Evolutionary conservation across 495 filamentous ascomycete genomes (phyloP).

Genomic region (Oleoguttula mirabilis): DNA sequence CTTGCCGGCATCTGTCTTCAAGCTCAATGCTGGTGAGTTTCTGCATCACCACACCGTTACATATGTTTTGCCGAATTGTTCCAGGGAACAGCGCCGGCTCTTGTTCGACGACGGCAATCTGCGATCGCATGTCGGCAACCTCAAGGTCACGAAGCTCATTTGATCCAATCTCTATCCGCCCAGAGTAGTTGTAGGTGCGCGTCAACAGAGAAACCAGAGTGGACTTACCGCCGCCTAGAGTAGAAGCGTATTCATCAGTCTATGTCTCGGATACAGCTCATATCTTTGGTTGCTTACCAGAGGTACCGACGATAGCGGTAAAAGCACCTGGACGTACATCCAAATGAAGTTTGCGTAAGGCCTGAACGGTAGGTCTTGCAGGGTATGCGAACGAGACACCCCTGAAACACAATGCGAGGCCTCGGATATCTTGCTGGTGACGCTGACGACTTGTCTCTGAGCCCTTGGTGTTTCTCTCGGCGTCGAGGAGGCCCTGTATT

Average conservation of each 20-base stretch:
- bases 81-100: conserved; percentile 94
- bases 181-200: conserved; percentile 74
- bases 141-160: conserved; percentile 76
- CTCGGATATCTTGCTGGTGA: conserved; percentile 23
- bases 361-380: conserved; percentile 13
- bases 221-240: conserved; percentile 90
- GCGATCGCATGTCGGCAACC: conserved; percentile 72
- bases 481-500: conserved; percentile 40
- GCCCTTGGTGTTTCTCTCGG: too few relatives aligned
- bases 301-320: conserved; percentile 40
- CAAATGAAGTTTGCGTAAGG: conserved; percentile 18
- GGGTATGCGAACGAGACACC: conserved; percentile 25
- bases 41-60: conserved; percentile 48
- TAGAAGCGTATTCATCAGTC: too few relatives aligned
- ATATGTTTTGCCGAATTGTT: conserved; percentile 86
- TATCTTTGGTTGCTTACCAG: too few relatives aligned
- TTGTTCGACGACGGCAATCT: conserved; percentile 87
- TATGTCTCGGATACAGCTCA: too few relatives aligned
- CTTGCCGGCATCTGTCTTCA: conserved; percentile 60
- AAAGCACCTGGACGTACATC: conserved; percentile 12
- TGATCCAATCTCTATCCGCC: conserved; percentile 67
- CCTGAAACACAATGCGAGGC: conserved; percentile 10
- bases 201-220: conserved; percentile 81
- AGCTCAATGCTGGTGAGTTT: conserved; percentile 40
- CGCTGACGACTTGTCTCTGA: conserved; percentile 7